Base-by-base conservation (phyloP, 805 yeast species). In the Monosporozyma unispora region DNA sequence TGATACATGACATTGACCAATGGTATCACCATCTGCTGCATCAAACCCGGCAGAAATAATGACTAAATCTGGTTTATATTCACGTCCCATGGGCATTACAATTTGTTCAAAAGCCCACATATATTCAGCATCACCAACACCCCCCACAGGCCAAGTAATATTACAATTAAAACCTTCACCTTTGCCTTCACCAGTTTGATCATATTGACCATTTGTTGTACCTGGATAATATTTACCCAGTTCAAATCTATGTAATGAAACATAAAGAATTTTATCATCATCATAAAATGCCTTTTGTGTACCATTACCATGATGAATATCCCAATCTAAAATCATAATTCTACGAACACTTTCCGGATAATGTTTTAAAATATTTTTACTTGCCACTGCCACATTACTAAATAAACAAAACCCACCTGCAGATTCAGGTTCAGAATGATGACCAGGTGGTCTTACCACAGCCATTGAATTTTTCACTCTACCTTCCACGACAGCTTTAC, bases 241-340 rank as follows among this genome's bases (percentile, higher is more conserved):
- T 60, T 93, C 98, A 63, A 86, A 91, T 54, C 99, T 78, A 68
- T 93, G 99, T 28, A 91, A 69, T 0, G 98, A 90, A 43, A 93
- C 80, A 67, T 93, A 93, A 33, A 93, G 73, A 8, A 93, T 97
- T 49, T 95, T 73, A 25, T 95, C 95, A 62, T 93, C 96, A 54
- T 87, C 78, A 56, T 79, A 79, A 58, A 93, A 93, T 2, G 95
- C 88, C 63, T 85, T 84, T 67, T 93, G 99, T 1, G 99, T 93
- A 38, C 99, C 99, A 66, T 93, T 93, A 23, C 99, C 99, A 66
- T 93, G 99, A 68, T 93, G 99, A 45, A 93, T 89, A 67, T 93
- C 99, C 99, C 99, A 93, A 67, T 93, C 99, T 21, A 90, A 61
- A 51, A 93, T 82, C 50, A 88, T 79, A 38, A 93, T 87, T 57